Evolutionary conservation across 306 rosid species (phyloP).

Genomic region (Trifolium dubium): DNA sequence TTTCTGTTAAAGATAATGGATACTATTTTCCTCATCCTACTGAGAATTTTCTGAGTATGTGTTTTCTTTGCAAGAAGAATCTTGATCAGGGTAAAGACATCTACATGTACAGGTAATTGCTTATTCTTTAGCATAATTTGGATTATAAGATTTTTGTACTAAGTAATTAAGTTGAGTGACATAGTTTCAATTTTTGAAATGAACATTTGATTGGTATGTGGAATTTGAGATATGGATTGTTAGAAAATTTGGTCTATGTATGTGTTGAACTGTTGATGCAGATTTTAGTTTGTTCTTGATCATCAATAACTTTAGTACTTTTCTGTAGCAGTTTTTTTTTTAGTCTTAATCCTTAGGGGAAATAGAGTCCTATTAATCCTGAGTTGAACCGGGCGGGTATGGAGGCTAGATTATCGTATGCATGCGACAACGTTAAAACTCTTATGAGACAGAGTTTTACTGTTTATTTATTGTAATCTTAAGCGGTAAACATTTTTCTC

Average conservation of each 20-base stretch:
- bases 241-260: neutral
- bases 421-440: too few relatives aligned
- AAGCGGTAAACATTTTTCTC: neutral
- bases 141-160: too few relatives aligned
- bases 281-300: constrained; percentile 9
- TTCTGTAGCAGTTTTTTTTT: too few relatives aligned
- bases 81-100: constrained; percentile 80
- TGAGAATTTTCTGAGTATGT: constrained; percentile 69
- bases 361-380: too few relatives aligned
- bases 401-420: too few relatives aligned
- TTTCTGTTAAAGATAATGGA: constrained; percentile 37
- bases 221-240: constrained; percentile 10
- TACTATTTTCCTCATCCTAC: constrained; percentile 42
- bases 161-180: neutral
- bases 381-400: too few relatives aligned
- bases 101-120: constrained; percentile 86
- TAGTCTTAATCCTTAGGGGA: too few relatives aligned
- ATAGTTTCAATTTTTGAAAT: constrained; percentile 6
- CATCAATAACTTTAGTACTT: neutral
- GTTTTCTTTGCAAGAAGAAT: constrained; percentile 75
- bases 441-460: too few relatives aligned
- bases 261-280: neutral
- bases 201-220: neutral
- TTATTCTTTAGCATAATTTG: neutral
- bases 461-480: too few relatives aligned